Evolutionary conservation across 2,329 filamentous ascomycete species (phyloP).

Genomic region (Xylariaceae sp.): DNA sequence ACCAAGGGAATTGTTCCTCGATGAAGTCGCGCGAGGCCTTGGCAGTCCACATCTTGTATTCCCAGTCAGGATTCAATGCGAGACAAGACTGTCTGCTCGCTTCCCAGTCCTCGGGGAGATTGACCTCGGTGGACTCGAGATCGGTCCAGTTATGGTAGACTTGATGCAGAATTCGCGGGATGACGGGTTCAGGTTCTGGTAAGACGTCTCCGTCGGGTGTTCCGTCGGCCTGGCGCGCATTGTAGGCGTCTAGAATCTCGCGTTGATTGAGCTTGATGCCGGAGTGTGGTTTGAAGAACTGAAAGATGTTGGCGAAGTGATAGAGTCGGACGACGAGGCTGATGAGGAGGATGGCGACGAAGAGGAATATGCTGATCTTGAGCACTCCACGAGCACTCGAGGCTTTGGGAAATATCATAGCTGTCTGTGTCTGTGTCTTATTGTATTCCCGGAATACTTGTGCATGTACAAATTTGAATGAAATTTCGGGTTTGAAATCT

Average conservation of each 20-base stretch:
- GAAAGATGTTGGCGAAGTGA: conserved; percentile 11
- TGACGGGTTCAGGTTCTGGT: conserved; percentile 10
- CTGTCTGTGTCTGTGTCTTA: too few relatives aligned
- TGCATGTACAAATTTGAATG: too few relatives aligned
- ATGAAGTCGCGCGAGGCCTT: conserved; percentile 68
- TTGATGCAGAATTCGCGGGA: conserved; percentile 32
- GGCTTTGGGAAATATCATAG: too few relatives aligned
- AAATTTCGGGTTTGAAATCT: too few relatives aligned
- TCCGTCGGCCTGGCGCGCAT: neutral
- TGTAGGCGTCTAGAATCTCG: conserved; percentile 10
- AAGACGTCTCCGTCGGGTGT: too few relatives aligned
- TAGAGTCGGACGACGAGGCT: conserved; percentile 1
- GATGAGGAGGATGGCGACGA: neutral
- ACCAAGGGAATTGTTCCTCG: conserved; percentile 70
- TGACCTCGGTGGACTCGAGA: conserved; percentile 18
- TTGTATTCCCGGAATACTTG: too few relatives aligned
- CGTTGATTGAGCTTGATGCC: conserved; percentile 6
- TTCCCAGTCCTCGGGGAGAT: conserved; percentile 26
- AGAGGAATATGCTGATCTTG: too few relatives aligned
- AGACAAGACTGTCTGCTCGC: conserved; percentile 24
- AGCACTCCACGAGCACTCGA: too few relatives aligned
- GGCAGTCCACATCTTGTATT: conserved; percentile 66
- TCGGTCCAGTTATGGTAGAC: conserved; percentile 29
- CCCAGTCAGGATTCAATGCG: conserved; percentile 24
- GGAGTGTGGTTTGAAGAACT: conserved; percentile 7